Evolutionary conservation across 2,329 filamentous ascomycete species (phyloP).

Genomic region (Paecilomyces sp.): DNA sequence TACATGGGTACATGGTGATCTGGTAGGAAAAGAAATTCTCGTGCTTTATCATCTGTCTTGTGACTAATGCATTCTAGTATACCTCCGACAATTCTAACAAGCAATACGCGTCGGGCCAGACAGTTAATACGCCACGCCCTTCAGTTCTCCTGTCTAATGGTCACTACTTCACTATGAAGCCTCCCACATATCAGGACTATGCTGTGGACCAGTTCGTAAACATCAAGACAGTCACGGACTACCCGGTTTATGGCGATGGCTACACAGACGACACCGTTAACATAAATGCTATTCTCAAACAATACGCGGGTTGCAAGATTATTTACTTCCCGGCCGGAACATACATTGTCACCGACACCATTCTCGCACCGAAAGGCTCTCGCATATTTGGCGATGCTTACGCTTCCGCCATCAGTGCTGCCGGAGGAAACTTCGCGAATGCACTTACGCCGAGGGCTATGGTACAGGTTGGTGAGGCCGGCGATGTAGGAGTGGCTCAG

Average conservation of each 20-base stretch:
- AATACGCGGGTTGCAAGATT: constrained; percentile 23
- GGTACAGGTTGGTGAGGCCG: constrained; percentile 44
- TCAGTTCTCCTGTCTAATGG: constrained; percentile 23
- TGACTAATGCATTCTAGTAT: constrained; percentile 2
- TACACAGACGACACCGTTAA: constrained; percentile 30
- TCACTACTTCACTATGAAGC: constrained; percentile 34
- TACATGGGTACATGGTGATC: constrained; percentile 28
- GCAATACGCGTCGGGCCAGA: constrained; percentile 23
- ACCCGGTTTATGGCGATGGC: constrained; percentile 38
- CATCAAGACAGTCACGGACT: constrained; percentile 36
- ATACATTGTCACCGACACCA: constrained; percentile 39
- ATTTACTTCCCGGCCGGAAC: constrained; percentile 25
- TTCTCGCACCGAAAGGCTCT: constrained; percentile 41
- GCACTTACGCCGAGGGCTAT: constrained; percentile 40
- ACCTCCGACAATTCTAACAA: constrained; percentile 10
- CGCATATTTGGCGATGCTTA: constrained; percentile 51
- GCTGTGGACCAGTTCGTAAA: constrained; percentile 37
- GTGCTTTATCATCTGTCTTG: background rate
- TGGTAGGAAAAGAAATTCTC: constrained; percentile 8
- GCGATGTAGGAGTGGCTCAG: constrained; percentile 44
- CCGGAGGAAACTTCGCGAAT: constrained; percentile 41
- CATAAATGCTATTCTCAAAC: constrained; percentile 25
- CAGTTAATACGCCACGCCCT: constrained; percentile 23
- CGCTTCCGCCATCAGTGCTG: constrained; percentile 41
- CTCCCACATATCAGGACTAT: constrained; percentile 41